A percentile compares a stretch with the other conserved stretches of the same genome.
Evolutionary conservation across 352 stramenopile genomes (phyloP).

Genomic region (Pythium periplocum): DNA sequence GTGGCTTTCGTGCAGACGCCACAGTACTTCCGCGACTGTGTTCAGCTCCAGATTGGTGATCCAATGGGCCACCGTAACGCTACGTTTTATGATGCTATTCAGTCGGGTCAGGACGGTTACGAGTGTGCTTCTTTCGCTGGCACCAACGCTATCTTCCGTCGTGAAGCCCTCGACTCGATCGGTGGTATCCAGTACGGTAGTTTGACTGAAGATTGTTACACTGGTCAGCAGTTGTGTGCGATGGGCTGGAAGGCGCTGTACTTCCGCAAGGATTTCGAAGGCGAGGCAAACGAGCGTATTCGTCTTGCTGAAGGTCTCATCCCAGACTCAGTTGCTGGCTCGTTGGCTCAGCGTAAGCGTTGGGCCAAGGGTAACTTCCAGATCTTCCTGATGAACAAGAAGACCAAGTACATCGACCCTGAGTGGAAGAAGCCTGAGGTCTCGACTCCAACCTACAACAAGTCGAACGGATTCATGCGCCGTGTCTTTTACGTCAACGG

Average conservation of each 20-base stretch:
- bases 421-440: conserved; percentile 29
- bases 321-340: conserved; percentile 33
- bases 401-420: conserved; percentile 34
- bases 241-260: conserved; percentile 45
- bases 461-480: conserved; percentile 68
- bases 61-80: conserved; percentile 40
- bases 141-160: conserved; percentile 49
- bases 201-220: conserved; percentile 52
- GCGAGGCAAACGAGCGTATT: conserved; percentile 35
- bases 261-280: conserved; percentile 48
- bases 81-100: conserved; percentile 42
- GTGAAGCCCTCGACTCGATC: conserved; percentile 40
- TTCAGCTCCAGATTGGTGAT: conserved; percentile 39
- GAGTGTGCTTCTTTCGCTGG: conserved; percentile 41
- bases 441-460: conserved; percentile 35
- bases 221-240: conserved; percentile 26
- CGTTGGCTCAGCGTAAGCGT: conserved; percentile 29
- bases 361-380: conserved; percentile 40
- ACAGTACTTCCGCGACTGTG: conserved; percentile 37
- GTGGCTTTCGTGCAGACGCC: conserved; percentile 44
- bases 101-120: conserved; percentile 42
- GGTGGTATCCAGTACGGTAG: conserved; percentile 44
- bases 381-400: conserved; percentile 43
- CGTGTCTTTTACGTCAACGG: conserved; percentile 79
- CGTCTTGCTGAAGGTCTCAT: conserved; percentile 35